Percentiles rank a stretch among this genome's conserved stretches.
Conservation (phyloP, 148 eudicot genomes). For the Diospyros kaki region DNA sequence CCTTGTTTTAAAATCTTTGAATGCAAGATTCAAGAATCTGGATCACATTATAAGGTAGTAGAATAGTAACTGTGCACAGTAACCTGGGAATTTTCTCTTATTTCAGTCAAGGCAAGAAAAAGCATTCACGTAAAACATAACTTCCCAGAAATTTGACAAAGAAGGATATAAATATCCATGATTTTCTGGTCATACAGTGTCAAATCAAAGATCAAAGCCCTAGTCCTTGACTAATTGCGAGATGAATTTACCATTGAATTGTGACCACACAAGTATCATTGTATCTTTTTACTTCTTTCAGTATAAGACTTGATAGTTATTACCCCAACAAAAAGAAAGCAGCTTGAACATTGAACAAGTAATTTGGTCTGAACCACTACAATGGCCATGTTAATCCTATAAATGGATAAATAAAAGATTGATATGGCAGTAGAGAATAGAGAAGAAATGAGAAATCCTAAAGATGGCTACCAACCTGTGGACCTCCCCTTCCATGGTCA, state of each 20-base stretch:
- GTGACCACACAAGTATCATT: neutral
- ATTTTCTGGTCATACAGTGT: neutral
- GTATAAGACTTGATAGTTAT: neutral
- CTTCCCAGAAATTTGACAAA: too few relatives aligned
- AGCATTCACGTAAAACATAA: too few relatives aligned
- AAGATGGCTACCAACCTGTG: slow-evolving; percentile 56
- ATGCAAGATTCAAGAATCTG: neutral
- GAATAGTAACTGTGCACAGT: too few relatives aligned
- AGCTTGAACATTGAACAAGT: neutral
- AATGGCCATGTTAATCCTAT: neutral
- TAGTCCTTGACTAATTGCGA: too few relatives aligned
- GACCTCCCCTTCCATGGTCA: slow-evolving; percentile 83
- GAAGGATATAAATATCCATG: neutral
- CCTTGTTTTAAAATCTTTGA: too few relatives aligned
- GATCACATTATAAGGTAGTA: neutral
- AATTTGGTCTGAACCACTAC: neutral
- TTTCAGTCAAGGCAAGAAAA: too few relatives aligned
- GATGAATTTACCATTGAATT: neutral
- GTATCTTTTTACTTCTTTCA: neutral
- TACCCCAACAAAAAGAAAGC: neutral
- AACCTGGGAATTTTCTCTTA: too few relatives aligned
- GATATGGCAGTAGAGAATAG: neutral
- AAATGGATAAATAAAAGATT: neutral
- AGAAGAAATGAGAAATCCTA: neutral
- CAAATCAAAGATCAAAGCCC: neutral